Base-by-base conservation (phyloP, 495 filamentous ascomycete genomes). In the Xylaria grammica region DNA sequence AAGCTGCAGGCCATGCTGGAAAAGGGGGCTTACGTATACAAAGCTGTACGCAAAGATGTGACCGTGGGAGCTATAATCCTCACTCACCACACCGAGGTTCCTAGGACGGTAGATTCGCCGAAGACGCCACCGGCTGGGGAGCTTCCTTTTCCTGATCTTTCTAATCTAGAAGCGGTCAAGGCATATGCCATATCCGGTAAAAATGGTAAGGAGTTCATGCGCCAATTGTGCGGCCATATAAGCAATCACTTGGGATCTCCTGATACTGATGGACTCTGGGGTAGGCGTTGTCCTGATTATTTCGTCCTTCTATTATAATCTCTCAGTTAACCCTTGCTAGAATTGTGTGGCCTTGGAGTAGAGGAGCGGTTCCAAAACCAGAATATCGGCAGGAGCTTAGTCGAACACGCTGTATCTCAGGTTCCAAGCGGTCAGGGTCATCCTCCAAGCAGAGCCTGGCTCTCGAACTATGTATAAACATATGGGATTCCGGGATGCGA, bases 11-110 rank as follows among this genome's bases (percentile, higher is more conserved):
- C 11, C 1, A 56, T 56, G 34, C 42, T 56, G 36, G 11, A 4
- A 26, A 20, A 26, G 4, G 53, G 53, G 36, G 53, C 53, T 29
- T 56, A 22, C 9, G 32, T 50, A 22, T 60, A 48, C 57, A 60
- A 49, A 50, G 57, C 44, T 19, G 19, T 50, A 0, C 26, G 19
- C 57, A 11, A 38, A 19, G 29, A n/a, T 6, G 57, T 38, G 22
- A 60, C 36, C 30, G 57, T 60, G 20, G 57, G 57, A 0, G 45
- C 32, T 27, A 27, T 22, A 8, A 3, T 34, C 4, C 29, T 38
- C 22, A 50, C 22, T 26, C 20, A 34, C 7, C 30, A 38, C 32
- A 10, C 8, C 3, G 57, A 30, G 57, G 17, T 19, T n/a, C 13
- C 32, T 48, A 10, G 13, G 1, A 36, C 45, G 26, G n/a, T 3